Evolutionary conservation across 331 rosid genomes (phyloP).

Genomic region (Telfairia occidentalis): DNA sequence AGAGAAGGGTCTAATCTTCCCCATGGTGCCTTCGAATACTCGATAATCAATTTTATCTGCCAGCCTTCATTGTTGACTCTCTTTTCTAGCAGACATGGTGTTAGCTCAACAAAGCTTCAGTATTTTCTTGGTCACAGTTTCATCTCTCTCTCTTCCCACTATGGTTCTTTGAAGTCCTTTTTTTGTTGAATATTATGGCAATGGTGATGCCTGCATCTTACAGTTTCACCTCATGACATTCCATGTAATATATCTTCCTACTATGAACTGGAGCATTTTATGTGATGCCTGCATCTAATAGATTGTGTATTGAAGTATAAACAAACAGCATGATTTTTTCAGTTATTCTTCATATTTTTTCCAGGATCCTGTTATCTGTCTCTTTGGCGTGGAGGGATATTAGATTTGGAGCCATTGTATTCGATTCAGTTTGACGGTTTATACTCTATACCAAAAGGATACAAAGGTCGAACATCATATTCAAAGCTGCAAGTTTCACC

Average conservation of each 20-base stretch:
- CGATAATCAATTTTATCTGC: background rate
- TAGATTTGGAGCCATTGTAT: slow-evolving; percentile 50
- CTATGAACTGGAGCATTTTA: background rate
- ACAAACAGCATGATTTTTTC: background rate
- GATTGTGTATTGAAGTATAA: background rate
- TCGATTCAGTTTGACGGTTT: slow-evolving; percentile 61
- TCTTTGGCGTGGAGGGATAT: slow-evolving; percentile 49
- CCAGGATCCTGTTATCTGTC: slow-evolving; percentile 69
- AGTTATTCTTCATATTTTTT: background rate
- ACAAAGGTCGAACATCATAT: slow-evolving; percentile 44
- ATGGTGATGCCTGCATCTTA: too few species aligned
- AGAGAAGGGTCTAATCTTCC: background rate
- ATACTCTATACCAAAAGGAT: slow-evolving; percentile 48
- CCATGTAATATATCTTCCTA: background rate
- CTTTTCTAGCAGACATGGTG: background rate
- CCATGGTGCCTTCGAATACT: background rate
- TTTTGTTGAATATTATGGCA: background rate
- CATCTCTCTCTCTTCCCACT: background rate
- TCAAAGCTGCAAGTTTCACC: slow-evolving; percentile 80
- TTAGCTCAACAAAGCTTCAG: background rate
- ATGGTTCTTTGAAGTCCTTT: background rate
- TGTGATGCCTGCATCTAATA: background rate
- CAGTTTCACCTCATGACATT: background rate
- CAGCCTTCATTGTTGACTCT: background rate
- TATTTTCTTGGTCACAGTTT: background rate